Evolutionary conservation across 2,329 filamentous ascomycete species (phyloP).

Genomic region (Botrytis cinerea): DNA sequence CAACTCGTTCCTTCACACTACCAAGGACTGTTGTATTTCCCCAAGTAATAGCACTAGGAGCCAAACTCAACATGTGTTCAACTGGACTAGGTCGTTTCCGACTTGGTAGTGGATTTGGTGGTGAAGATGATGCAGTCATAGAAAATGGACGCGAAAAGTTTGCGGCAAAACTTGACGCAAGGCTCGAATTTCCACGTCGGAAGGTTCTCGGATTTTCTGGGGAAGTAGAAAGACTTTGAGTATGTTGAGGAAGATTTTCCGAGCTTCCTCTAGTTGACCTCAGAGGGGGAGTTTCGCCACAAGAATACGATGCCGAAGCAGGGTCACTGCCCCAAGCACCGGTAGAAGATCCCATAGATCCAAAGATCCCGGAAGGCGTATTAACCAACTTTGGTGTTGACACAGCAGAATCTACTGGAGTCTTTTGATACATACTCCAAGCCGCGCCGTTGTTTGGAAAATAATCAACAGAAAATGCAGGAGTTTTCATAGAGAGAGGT

Average conservation of each 20-base stretch:
- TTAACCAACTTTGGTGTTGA: constrained; percentile 60
- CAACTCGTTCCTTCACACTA: constrained; percentile 41
- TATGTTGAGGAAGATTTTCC: constrained; percentile 50
- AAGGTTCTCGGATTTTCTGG: constrained; percentile 55
- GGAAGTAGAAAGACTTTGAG: constrained; percentile 59
- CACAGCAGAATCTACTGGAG: constrained; percentile 54
- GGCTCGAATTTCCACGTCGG: constrained; percentile 55
- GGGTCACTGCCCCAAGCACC: constrained; percentile 55
- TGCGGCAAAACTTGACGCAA: constrained; percentile 57
- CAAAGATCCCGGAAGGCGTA: constrained; percentile 56
- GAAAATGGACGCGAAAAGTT: constrained; percentile 51
- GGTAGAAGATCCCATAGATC: constrained; percentile 60
- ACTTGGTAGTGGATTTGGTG: constrained; percentile 47
- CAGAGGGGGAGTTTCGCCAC: constrained; percentile 60
- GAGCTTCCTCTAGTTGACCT: constrained; percentile 50
- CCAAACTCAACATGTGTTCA: constrained; percentile 58
- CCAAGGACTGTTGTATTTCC: constrained; percentile 44
- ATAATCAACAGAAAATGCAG: constrained; percentile 67
- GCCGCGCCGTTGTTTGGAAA: constrained; percentile 60
- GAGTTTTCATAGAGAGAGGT: constrained; percentile 64
- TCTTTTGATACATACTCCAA: constrained; percentile 55
- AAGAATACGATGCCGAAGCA: constrained; percentile 60
- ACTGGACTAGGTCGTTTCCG: constrained; percentile 62
- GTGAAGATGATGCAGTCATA: constrained; percentile 46
- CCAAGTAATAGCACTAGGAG: constrained; percentile 46